A percentile compares a stretch with the other conserved stretches of the same genome.
Conservation (phyloP, 2,329 filamentous ascomycete genomes). For the Monosporascus ibericus region DNA sequence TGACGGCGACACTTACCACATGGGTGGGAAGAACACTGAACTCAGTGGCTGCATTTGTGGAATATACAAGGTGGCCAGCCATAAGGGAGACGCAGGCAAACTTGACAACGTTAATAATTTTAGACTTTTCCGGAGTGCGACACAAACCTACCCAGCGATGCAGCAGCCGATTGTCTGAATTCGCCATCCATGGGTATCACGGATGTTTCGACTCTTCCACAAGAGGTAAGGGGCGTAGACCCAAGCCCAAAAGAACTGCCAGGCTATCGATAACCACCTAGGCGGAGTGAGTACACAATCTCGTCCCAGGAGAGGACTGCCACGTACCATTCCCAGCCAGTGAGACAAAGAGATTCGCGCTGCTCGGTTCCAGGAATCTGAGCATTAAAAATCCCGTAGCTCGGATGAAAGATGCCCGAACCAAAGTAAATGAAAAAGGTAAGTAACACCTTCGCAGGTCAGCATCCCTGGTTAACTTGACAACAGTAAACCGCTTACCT, state of each 20-base stretch:
- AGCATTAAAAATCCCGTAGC: conserved; percentile 55
- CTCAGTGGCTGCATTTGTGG: conserved; percentile 47
- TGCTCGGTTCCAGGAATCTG: conserved; percentile 52
- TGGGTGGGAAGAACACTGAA: conserved; percentile 50
- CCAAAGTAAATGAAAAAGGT: conserved; percentile 56
- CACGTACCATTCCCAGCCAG: conserved; percentile 59
- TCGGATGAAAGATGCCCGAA: conserved; percentile 59
- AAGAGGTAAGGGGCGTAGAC: conserved; percentile 55
- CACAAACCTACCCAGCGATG: conserved; percentile 34
- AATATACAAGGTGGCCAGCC: conserved; percentile 54
- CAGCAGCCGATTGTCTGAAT: conserved; percentile 52
- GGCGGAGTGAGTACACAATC: neutral
- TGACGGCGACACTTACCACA: conserved; percentile 44
- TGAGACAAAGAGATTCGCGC: conserved; percentile 31
- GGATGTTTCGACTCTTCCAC: conserved; percentile 54
- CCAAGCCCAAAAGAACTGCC: conserved; percentile 61
- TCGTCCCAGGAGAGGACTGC: neutral
- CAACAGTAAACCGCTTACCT: conserved; percentile 35
- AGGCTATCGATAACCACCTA: conserved; percentile 57
- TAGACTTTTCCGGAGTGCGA: neutral
- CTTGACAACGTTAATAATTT: conserved; percentile 25
- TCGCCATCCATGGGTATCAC: conserved; percentile 62
- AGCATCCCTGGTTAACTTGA: conserved; percentile 7
- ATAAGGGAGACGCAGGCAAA: conserved; percentile 60
- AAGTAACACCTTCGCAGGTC: conserved; percentile 43